Evolutionary conservation across 2,329 filamentous ascomycete genomes (phyloP), one percentile per base, ranked within the genome.

Genomic region (Paracamarosporium sp.): DNA sequence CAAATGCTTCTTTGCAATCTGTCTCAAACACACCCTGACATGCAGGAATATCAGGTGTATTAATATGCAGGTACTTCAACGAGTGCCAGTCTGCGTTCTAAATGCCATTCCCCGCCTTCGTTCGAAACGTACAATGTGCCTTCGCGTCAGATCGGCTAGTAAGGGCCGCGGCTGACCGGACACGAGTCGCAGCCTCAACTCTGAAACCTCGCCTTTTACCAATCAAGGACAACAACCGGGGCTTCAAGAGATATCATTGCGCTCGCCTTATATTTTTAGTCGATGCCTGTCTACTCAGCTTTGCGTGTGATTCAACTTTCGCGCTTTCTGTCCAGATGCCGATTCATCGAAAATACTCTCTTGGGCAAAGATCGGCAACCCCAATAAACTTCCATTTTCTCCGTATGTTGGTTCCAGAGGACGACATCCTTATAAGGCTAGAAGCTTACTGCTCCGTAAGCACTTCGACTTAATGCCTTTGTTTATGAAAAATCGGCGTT

Each of bases 391-490:
- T n/a, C 11, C 22, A 4, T 15, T 12, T 17, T 20, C 20, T 53
- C 17, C 28, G 27, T 17, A 9, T 33, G 44, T 46, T 38, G 31
- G 11, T 46, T 45, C 25, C n/a, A 35, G 51, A 50, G 44, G 57
- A 35, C 56, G 53, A 52, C 52, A 57, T 41, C 47, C 53, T 57
- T 57, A 52, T 35, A 33, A 36, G 62, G 51, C 53, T 61, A 54
- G 27, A 57, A 52, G 67, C 68, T 69, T 68, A 71, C 62, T 65
- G 63, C 66, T 73, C 69, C 65, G 69, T 73, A 70, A 75, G 72
- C 71, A 56, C 63, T 66, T 66, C 48, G 35, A 25, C 27, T 36
- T 27, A 40, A 47, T 46, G 53, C 62, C 57, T 59, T 60, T 35
- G 27, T 38, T 61, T 48, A 51, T 57, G 25, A 60, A 61, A 51